Base-by-base conservation (phyloP, 75 land plant species). In the Cryptomeria japonica region DNA sequence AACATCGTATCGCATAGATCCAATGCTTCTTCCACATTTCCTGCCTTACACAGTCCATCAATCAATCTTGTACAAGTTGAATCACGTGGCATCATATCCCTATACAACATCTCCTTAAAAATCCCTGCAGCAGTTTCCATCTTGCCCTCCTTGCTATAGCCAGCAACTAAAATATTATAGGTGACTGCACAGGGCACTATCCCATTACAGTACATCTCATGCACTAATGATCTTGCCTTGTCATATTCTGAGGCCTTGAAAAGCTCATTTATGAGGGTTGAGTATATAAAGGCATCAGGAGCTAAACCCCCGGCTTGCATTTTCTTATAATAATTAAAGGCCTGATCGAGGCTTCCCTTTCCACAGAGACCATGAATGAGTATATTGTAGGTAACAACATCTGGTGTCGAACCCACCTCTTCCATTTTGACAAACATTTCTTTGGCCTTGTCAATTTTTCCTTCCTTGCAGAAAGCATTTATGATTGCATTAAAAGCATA, bases 351-450 rank as follows among this genome's bases (percentile, higher is more conserved):
- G 58, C 73, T 88, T 84, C 84, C 75, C 44, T 38, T 87, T 58
- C 47, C 89, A 88, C 89, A 61, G 84, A 92, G 75, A 58, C 90
- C 92, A 87, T 92, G 90, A 44, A 96, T 89, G 28, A 96, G 78
- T 70, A 89, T 87, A 13, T 91, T 91, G 46, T 93, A 96, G 25
- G 93, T 89, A 42, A 93, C 86, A 28, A 87, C 73, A 84, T 91
- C 92, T 14, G 95, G 96, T 34, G 58, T 10, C 38, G 89, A 76
- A 2, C 93, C 93, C 19, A 76, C 87, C 39, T 32, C 80, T 22
- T 86, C 85, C 97, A 96, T 96, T 75, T 90, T 88, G 85, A 37
- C 38, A 34, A 94, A 88, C 44, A 93, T 0, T 13, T 86, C 78
- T 86, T 87, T 88, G 15, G 92, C 97, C 68, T 91, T 89, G 34